Evolutionary conservation across 139 green algal genomes (phyloP), one percentile per base, ranked within the genome.

Genomic region (Chlorella sp.): DNA sequence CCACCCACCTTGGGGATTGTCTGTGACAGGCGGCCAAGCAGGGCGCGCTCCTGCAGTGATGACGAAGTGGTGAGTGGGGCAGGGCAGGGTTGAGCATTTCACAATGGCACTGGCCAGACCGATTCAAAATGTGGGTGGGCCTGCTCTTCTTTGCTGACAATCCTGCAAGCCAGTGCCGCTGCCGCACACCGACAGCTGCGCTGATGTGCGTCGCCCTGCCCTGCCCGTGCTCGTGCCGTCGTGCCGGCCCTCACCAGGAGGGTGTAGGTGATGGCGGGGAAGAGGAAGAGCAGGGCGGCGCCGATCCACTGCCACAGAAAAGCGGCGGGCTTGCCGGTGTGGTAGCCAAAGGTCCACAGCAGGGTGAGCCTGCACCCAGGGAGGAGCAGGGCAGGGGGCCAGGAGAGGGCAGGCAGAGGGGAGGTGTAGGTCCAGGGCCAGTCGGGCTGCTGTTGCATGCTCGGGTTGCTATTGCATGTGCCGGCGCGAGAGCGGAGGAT

Each of bases 291-390:
- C 34, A 91, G 53, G 80, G 83, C 90, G 37, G 86, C 61, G 68
- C 86, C 90, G 64, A 92, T 89, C 86, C 86, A 91, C 85, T 92
- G 90, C 90, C 90, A 92, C 86, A 92, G 83, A 83, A 92, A 92
- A n/a, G 78, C 34, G 40, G 85, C 64, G 24, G 42, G 66, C 57
- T 88, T 89, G 90, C 86, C 86, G 16, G 32, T 83, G 88, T 92
- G 76, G 64, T 91, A 91, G 61, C 81, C 57, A 75, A 73, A 86
- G 18, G 21, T 57, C 81, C 81, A 86, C 30, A 75, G 75, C 3
- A 86, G 53, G 30, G 57, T 75, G 53, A 75, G 81, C 78, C 39
- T 60, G 39, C 76, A 30, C 16, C 12, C 71, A 79, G 2, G 34
- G 21, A 53, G 9, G 32, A 57, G 34, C 3, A 60, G 78, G 39